A percentile compares a stretch with the other conserved stretches of the same genome.
These are phyloP conservation scores for Ophiostoma sp. DNA, from an alignment of 2,329 filamentous ascomycete species.

Conservation along the genomic window DNA sequence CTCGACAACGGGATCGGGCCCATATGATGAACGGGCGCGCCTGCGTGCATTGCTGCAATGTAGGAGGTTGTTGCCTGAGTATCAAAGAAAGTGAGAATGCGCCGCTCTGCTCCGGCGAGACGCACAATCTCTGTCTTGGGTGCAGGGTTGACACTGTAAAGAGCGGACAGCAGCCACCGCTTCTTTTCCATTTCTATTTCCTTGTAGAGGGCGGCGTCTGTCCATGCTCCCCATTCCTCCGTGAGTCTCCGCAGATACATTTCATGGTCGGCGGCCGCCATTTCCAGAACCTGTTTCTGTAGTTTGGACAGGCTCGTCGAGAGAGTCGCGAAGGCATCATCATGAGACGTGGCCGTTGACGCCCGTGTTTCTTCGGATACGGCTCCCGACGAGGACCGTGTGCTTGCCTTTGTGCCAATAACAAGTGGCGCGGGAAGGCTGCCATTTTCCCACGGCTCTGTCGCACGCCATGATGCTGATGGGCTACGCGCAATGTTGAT, in stretches of 20 bases:
- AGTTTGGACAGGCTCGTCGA: slow-evolving; percentile 37
- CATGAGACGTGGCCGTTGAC: not conserved
- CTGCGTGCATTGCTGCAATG: slow-evolving; percentile 41
- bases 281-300: slow-evolving; percentile 50
- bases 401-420: slow-evolving; percentile 1
- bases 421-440: slow-evolving; percentile 15
- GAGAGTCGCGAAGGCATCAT: slow-evolving; percentile 26
- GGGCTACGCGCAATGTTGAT: not conserved
- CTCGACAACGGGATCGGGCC: slow-evolving; percentile 39
- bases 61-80: slow-evolving; percentile 46
- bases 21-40: slow-evolving; percentile 43
- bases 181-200: slow-evolving; percentile 43
- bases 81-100: slow-evolving; percentile 48
- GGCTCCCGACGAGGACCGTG: slow-evolving; percentile 1
- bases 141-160: slow-evolving; percentile 44
- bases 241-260: slow-evolving; percentile 51
- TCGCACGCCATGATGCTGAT: slow-evolving; percentile 12
- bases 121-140: slow-evolving; percentile 23
- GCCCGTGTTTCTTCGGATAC: slow-evolving; percentile 7
- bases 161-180: slow-evolving; percentile 35
- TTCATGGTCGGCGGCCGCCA: slow-evolving; percentile 49
- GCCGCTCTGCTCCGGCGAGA: slow-evolving; percentile 26
- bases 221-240: slow-evolving; percentile 46
- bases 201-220: slow-evolving; percentile 46
- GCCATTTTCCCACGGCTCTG: slow-evolving; percentile 15